Percentiles rank a stretch among this genome's conserved stretches.
Evolutionary conservation across 208 protist species (phyloP).

Genomic region (Crithidia expoeki): DNA sequence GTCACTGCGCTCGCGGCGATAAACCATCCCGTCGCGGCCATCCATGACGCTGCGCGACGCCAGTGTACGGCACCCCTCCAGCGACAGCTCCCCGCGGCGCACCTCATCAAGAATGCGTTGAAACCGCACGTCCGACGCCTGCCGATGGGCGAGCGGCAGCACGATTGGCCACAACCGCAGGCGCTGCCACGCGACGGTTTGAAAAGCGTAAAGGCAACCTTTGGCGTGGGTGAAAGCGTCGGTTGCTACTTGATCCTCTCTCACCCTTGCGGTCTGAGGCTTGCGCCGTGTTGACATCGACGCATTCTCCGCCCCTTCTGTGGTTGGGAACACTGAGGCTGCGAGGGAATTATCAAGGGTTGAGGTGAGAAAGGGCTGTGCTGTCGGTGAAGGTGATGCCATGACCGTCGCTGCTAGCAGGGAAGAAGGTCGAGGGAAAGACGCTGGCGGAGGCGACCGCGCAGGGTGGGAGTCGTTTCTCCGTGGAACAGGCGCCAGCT

Average conservation of each 20-base stretch:
- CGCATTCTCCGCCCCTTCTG: not conserved
- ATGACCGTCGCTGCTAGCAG: not conserved
- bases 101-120: constrained; percentile 65
- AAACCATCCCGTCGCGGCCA: not conserved
- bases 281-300: too few relatives aligned
- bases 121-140: constrained; percentile 48
- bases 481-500: constrained; percentile 71
- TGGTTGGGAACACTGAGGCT: not conserved
- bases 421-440: not conserved
- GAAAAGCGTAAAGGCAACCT: constrained; percentile 54
- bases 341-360: constrained; percentile 4
- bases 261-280: too few relatives aligned
- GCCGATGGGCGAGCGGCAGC: constrained; percentile 46
- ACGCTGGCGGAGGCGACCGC: not conserved
- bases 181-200: constrained; percentile 43
- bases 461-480: not conserved
- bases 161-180: constrained; percentile 46
- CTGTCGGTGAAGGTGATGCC: not conserved
- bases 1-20: not conserved
- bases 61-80: constrained; percentile 1
- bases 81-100: constrained; percentile 44
- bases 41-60: constrained; percentile 10
- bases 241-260: not conserved
- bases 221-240: not conserved
- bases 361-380: not conserved